Percentiles rank a stretch among this genome's conserved stretches.
phyloP scores from a whole-genome alignment of 2,329 filamentous ascomycete species.

The Aspergillus thermomutatus region DNA sequence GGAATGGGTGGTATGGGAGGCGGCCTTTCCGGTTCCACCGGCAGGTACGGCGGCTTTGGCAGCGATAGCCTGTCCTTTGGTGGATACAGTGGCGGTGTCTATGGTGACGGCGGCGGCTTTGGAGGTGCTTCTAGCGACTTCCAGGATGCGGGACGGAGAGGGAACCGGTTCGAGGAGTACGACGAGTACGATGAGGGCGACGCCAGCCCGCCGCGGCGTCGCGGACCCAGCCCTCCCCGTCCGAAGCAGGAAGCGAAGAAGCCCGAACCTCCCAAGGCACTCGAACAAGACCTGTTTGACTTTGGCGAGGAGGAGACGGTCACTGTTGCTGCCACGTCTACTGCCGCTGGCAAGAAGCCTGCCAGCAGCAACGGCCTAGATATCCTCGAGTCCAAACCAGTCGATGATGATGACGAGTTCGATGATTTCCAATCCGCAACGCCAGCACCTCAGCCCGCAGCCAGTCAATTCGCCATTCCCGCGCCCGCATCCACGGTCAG shows the following conservation, averaged over 20 bases:
- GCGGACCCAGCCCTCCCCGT: conserved; percentile 44
- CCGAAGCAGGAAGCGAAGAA: conserved; percentile 55
- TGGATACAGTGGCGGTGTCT: conserved; percentile 71
- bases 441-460: conserved; percentile 40
- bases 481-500: conserved; percentile 48
- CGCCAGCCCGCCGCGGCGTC: conserved; percentile 50
- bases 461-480: conserved; percentile 38
- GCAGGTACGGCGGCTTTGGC: conserved; percentile 85
- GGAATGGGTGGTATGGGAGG: conserved; percentile 47
- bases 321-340: conserved; percentile 33
- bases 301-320: conserved; percentile 74
- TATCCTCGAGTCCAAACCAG: conserved; percentile 44
- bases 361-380: conserved; percentile 45
- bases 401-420: conserved; percentile 78
- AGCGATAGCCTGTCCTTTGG: conserved; percentile 68
- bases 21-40: conserved; percentile 52
- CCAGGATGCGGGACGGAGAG: conserved; percentile 58
- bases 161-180: conserved; percentile 90
- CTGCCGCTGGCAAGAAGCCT: conserved; percentile 44
- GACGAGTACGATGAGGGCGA: conserved; percentile 88
- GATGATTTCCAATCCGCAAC: conserved; percentile 95
- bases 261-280: conserved; percentile 70
- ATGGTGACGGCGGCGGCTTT: conserved; percentile 93
- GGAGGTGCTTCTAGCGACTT: conserved; percentile 74
- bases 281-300: conserved; percentile 88